Evolutionary conservation across 1,139 yeast genomes (phyloP), one percentile per base, ranked within the genome.

Genomic region (Debaryomycetaceae sp.): DNA sequence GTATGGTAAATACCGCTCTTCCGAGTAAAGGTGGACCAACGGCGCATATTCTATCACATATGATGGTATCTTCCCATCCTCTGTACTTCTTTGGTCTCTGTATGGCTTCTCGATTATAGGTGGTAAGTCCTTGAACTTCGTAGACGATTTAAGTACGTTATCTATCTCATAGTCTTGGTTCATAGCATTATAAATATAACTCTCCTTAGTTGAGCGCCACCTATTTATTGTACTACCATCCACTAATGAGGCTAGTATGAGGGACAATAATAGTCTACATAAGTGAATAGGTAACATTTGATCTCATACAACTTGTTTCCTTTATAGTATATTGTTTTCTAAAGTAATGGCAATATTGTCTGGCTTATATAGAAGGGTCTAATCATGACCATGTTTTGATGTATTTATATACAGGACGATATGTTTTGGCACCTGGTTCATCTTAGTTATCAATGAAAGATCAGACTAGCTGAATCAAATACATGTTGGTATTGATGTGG

Each of bases 1-100:
- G 49, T 87, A 87, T 0, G 98, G 98, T 48, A 85, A 67, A 58
- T 89, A 92, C 42, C 72, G 65, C 54, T 92, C 98, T 56, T 92
- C 98, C 1, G 95, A 83, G 65, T 91, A 91, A 17, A 92, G 67
- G 56, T 87, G 88, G 2, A 92, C 92, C 41, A 82, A 63, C 0
- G 98, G 98, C 4, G 92, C 80, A 56, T 79, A 76, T 37, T 84
- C 83, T 1, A 80, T 53, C 1, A 86, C 84, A 59, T 82, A 92
- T n/a, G 66, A 66, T 0, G 98, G 98, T 4, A 91, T 73, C 41
- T 75, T 80, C 0, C 87, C 87, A 34, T 68, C 64, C 30, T 55
- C 48, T 13, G 81, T 47, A 5, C 69, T 63, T 31, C 67, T 51
- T 45, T 71, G 58, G 26, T 55, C 46, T 3, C 41, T 37, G n/a